Percentiles rank a stretch among this genome's conserved stretches.
These are phyloP conservation scores for Magnaporthales sp. DNA, from an alignment of 2,329 filamentous ascomycete genomes.

Conservation along the genomic window DNA sequence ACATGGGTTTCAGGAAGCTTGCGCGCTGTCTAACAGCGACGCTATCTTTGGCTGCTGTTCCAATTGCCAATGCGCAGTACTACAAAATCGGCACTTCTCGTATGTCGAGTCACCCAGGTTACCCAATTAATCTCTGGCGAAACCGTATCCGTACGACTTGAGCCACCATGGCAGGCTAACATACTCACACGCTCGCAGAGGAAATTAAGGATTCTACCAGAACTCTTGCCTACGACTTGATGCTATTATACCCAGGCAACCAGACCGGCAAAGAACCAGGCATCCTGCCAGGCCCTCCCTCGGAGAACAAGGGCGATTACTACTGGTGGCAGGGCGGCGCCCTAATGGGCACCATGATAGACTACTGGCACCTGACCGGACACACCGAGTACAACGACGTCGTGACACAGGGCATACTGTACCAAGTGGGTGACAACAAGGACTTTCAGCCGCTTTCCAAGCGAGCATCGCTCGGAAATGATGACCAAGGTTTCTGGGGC, in stretches of 20 bases:
- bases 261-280: slow-evolving; percentile 39
- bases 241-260: slow-evolving; percentile 3
- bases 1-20: background rate
- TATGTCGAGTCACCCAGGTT: background rate
- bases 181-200: background rate
- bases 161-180: background rate
- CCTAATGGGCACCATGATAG: slow-evolving; percentile 59
- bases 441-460: slow-evolving; percentile 52
- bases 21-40: background rate
- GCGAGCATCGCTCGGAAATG: slow-evolving; percentile 51
- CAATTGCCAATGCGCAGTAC: background rate
- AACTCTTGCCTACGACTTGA: slow-evolving; percentile 5
- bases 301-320: slow-evolving; percentile 40
- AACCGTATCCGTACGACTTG: background rate
- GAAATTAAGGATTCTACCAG: slow-evolving; percentile 2
- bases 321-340: slow-evolving; percentile 71
- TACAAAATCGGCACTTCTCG: slow-evolving; percentile 3
- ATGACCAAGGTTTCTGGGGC: slow-evolving; percentile 65
- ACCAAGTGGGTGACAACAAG: slow-evolving; percentile 46
- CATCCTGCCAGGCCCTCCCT: slow-evolving; percentile 47
- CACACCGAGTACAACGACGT: slow-evolving; percentile 54
- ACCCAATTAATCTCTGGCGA: no score
- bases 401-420: slow-evolving; percentile 45
- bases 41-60: background rate
- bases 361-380: slow-evolving; percentile 62